Percentiles rank a stretch among this genome's conserved stretches.
Conservation (phyloP, 129 eudicot genomes). For the Artemisia annua region DNA sequence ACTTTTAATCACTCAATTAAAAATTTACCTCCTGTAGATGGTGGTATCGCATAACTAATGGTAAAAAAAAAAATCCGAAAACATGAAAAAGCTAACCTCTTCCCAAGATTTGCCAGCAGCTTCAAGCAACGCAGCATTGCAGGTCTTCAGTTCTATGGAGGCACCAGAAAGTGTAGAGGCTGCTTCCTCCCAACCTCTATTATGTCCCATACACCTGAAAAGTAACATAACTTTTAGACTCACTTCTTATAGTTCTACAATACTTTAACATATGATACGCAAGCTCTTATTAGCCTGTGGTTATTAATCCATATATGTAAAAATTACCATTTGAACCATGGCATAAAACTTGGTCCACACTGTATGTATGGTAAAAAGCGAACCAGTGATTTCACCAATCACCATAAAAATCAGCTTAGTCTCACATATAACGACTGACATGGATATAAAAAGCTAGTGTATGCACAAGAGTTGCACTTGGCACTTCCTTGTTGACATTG, state of each 20-base stretch:
- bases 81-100: conserved; percentile 50
- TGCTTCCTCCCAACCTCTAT: conserved; percentile 96
- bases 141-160: conserved; percentile 73
- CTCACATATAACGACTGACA: not conserved
- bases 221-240: too few species aligned
- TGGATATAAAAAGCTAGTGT: not conserved
- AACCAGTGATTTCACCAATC: too few species aligned
- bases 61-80: not conserved
- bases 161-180: conserved; percentile 84
- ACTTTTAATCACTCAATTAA: too few species aligned
- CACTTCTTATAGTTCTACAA: not conserved
- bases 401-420: not conserved
- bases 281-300: not conserved
- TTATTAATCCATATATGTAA: too few species aligned
- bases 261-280: conserved; percentile 13
- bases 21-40: too few species aligned
- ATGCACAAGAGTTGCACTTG: not conserved
- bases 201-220: conserved; percentile 97
- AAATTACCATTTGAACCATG: too few species aligned
- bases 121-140: conserved; percentile 95
- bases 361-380: too few species aligned
- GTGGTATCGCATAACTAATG: too few species aligned
- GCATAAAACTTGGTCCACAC: too few species aligned
- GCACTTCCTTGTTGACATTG: not conserved
- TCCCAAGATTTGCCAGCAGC: conserved; percentile 88